Evolutionary conservation across 371 early-diverging fungal species (phyloP).

Genomic region (Lichtheimia ornata): DNA sequence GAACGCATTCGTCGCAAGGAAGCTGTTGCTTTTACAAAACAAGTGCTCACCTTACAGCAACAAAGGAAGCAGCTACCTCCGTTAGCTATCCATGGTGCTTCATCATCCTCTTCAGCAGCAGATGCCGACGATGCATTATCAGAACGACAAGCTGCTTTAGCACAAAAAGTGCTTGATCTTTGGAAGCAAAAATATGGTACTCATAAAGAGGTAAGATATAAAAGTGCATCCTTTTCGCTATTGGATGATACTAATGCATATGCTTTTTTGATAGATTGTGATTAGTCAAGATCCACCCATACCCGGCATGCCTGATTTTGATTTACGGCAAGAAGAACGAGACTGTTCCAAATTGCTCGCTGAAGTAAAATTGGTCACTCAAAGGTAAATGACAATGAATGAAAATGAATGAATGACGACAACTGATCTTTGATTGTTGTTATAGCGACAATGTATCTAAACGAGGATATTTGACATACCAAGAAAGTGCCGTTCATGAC

Average conservation of each 20-base stretch:
- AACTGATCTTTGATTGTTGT: constrained; percentile 23
- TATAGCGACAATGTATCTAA: constrained; percentile 60
- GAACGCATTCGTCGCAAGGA: constrained; percentile 37
- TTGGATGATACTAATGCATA: no score
- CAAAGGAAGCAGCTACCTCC: constrained; percentile 7
- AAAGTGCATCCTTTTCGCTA: neutral
- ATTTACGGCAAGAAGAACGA: neutral
- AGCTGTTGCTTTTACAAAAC: constrained; percentile 53
- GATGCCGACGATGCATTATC: constrained; percentile 1
- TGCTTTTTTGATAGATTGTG: constrained; percentile 19
- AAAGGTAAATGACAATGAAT: constrained; percentile 52
- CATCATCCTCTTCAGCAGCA: neutral
- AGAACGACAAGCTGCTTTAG: constrained; percentile 23
- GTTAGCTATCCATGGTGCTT: neutral
- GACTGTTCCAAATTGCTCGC: constrained; percentile 6
- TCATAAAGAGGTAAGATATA: constrained; percentile 44
- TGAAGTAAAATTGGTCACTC: constrained; percentile 21
- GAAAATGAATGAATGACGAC: constrained; percentile 23
- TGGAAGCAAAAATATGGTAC: constrained; percentile 53
- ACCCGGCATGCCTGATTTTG: constrained; percentile 6
- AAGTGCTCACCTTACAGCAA: constrained; percentile 25
- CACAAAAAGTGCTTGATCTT: constrained; percentile 45
- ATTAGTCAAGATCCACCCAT: constrained; percentile 30
- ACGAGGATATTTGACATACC: constrained; percentile 65
- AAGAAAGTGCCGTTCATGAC: constrained; percentile 59